Evolutionary conservation across 2,329 filamentous ascomycete genomes (phyloP).

Genomic region (Aciculosporium take): DNA sequence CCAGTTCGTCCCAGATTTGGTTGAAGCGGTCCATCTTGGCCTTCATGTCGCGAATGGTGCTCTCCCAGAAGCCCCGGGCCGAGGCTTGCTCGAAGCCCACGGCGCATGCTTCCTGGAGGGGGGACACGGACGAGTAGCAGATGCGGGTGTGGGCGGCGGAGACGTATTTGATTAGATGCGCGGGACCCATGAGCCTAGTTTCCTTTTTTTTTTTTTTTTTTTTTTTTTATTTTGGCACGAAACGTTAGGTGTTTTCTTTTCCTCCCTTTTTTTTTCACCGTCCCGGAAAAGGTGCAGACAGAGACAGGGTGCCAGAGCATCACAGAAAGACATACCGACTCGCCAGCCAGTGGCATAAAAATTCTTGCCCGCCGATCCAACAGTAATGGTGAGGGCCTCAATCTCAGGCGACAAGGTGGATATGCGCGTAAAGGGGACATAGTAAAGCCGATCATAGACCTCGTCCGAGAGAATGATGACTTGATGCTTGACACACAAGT

Average conservation of each 20-base stretch:
- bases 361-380: constrained; percentile 93
- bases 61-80: constrained; percentile 71
- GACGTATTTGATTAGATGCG: constrained; percentile 81
- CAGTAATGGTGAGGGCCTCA: constrained; percentile 75
- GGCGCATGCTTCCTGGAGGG: constrained; percentile 84
- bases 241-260: not conserved
- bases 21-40: constrained; percentile 80
- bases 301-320: not conserved
- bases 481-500: constrained; percentile 81
- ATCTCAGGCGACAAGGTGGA: constrained; percentile 84
- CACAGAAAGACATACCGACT: constrained; percentile 37
- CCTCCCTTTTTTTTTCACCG: not conserved
- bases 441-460: constrained; percentile 91
- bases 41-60: constrained; percentile 76
- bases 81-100: constrained; percentile 91
- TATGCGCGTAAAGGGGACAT: constrained; percentile 86
- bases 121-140: constrained; percentile 87
- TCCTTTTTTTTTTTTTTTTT: constrained; percentile 27
- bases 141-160: constrained; percentile 88
- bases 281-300: not conserved
- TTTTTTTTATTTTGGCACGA: not conserved
- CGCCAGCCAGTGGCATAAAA: constrained; percentile 98
- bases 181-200: constrained; percentile 83
- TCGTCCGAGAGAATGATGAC: constrained; percentile 87
- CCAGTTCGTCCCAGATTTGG: constrained; percentile 60